A percentile compares a stretch with the other conserved stretches of the same genome.
phyloP scores from a whole-genome alignment of 1,284 basidiomycete species.

The Cryptococcus sp. region DNA sequence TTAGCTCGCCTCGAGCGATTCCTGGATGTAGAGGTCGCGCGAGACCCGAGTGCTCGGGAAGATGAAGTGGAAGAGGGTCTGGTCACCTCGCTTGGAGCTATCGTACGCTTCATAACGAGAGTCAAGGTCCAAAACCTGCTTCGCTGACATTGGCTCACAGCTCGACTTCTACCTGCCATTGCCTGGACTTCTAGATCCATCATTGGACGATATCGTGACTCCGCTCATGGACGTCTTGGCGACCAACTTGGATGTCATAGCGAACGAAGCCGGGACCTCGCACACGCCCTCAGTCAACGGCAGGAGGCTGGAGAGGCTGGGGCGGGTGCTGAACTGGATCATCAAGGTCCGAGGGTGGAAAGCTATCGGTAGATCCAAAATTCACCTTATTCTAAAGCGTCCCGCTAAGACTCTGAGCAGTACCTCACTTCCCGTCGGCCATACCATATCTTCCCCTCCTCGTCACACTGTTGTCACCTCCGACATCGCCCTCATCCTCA shows the following conservation, averaged over 20 bases:
- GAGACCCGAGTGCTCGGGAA: conserved; percentile 51
- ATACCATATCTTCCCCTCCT: conserved; percentile 77
- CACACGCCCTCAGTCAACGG: conserved; percentile 1
- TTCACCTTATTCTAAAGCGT: no score
- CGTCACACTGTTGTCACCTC: conserved; percentile 65
- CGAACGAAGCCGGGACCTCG: conserved; percentile 41
- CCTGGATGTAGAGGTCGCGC: conserved; percentile 58
- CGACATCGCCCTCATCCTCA: conserved; percentile 54
- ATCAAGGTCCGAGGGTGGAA: conserved; percentile 91
- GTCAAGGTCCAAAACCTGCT: background rate
- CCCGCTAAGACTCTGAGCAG: conserved; percentile 8
- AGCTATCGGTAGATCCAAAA: conserved; percentile 67
- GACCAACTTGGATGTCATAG: conserved; percentile 59
- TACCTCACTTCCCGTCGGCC: conserved; percentile 66
- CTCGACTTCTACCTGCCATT: conserved; percentile 91
- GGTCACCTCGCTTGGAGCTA: conserved; percentile 54
- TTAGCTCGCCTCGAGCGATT: conserved; percentile 59
- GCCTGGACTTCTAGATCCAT: conserved; percentile 92
- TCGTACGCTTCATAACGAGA: conserved; percentile 36
- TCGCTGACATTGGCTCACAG: conserved; percentile 54
- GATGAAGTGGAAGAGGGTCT: conserved; percentile 60
- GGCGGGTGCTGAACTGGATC: conserved; percentile 75
- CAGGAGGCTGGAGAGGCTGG: conserved; percentile 42
- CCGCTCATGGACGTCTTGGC: conserved; percentile 75
- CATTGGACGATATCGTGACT: conserved; percentile 75